Evolutionary conservation across 768 basidiomycete species (phyloP).

Genomic region (Gloeopeniophorella convolvens): DNA sequence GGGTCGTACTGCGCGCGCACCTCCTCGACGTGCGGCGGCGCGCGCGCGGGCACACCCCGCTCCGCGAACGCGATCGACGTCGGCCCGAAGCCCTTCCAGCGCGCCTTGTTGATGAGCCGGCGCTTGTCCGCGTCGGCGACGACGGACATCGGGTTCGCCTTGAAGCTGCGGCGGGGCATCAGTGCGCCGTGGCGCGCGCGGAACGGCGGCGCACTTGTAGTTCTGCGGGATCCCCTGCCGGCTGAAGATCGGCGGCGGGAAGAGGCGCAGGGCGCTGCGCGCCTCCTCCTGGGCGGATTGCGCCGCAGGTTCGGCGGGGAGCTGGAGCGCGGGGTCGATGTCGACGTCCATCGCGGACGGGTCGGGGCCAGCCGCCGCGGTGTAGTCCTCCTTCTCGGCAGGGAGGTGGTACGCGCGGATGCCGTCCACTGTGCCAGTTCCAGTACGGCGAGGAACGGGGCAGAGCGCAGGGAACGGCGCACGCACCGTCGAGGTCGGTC

Average conservation of each 20-base stretch:
- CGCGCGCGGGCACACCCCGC: constrained; percentile 53
- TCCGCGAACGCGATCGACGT: constrained; percentile 65
- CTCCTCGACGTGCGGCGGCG: constrained; percentile 56
- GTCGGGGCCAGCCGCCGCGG: constrained; percentile 31
- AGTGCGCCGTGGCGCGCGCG: not conserved
- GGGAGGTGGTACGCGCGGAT: constrained; percentile 67
- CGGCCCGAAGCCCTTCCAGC: constrained; percentile 83
- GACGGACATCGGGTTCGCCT: constrained; percentile 69
- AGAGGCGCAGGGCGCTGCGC: constrained; percentile 62
- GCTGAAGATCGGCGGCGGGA: constrained; percentile 88
- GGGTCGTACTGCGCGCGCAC: constrained; percentile 49
- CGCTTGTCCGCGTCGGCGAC: constrained; percentile 72
- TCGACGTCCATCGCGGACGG: constrained; percentile 30
- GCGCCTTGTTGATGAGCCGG: constrained; percentile 75
- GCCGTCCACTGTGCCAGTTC: constrained; percentile 50
- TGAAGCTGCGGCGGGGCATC: constrained; percentile 46
- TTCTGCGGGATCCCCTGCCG: constrained; percentile 71
- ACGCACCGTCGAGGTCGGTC: constrained; percentile 75
- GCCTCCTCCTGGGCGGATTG: too few relatives aligned
- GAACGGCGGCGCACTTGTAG: constrained; percentile 54
- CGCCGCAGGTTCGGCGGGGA: too few relatives aligned
- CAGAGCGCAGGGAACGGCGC: not conserved
- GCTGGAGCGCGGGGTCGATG: constrained; percentile 51
- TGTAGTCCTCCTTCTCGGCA: constrained; percentile 60
- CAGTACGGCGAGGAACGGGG: not conserved